Percentiles rank a stretch among this genome's conserved stretches.
phyloP scores from a whole-genome alignment of 257 asterid species.

The Plantago elongata region DNA sequence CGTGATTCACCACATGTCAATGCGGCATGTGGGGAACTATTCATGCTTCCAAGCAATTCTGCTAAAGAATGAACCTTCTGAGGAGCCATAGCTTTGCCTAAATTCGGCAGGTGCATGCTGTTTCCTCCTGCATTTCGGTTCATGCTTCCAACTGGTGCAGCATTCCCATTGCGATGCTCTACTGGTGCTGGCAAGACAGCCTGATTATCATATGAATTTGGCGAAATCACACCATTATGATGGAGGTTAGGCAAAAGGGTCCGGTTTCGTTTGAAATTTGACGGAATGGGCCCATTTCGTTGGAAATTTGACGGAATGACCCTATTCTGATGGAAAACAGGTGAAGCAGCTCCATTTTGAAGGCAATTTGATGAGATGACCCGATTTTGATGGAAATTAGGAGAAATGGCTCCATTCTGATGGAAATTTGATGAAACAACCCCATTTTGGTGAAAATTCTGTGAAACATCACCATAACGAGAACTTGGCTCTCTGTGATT shows the following conservation, averaged over 20 bases:
- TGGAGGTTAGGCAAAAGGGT: not conserved
- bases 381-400: conserved; percentile 1
- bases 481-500: not conserved
- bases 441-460: not conserved
- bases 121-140: conserved; percentile 22
- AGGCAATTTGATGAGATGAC: not conserved
- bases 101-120: no score
- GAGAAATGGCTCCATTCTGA: not conserved
- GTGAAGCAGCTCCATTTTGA: not conserved
- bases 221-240: not conserved
- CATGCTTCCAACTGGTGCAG: conserved; percentile 16
- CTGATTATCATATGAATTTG: not conserved
- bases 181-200: not conserved
- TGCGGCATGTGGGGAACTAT: conserved; percentile 17
- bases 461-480: conserved; percentile 1
- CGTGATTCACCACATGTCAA: conserved; percentile 19
- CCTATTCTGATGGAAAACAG: not conserved
- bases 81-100: conserved; percentile 10
- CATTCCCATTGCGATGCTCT: conserved; percentile 19
- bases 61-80: conserved; percentile 30
- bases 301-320: conserved; percentile 3
- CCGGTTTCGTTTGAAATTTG: not conserved
- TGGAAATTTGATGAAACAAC: not conserved
- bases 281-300: not conserved
- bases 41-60: conserved; percentile 32